Evolutionary conservation across 371 early-diverging fungal species (phyloP).

Genomic region (Mucor velutinosus): DNA sequence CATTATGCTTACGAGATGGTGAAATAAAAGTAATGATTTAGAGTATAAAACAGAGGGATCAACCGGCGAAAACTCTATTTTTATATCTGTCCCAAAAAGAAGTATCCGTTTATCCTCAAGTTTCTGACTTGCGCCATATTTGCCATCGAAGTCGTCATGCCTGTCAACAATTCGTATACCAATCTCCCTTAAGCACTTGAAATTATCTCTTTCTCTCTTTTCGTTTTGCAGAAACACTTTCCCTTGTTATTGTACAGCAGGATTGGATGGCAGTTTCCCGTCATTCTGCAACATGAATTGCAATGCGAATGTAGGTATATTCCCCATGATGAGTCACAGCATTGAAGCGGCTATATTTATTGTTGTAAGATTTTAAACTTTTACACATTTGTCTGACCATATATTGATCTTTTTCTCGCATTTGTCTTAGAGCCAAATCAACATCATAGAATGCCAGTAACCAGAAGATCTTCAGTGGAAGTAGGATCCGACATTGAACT

Average conservation of each 20-base stretch:
- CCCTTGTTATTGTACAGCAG: too few species aligned
- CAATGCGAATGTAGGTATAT: too few species aligned
- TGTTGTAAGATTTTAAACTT: too few species aligned
- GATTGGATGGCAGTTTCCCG: too few species aligned
- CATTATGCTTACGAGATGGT: too few species aligned
- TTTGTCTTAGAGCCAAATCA: not conserved
- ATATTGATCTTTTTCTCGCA: not conserved
- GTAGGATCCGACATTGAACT: not conserved
- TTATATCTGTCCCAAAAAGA: too few species aligned
- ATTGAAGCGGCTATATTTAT: too few species aligned
- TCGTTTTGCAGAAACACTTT: not conserved
- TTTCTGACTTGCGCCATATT: not conserved
- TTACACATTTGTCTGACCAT: not conserved
- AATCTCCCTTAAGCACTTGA: not conserved
- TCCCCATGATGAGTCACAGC: too few species aligned
- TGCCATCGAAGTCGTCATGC: not conserved
- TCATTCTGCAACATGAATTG: too few species aligned
- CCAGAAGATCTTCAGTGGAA: not conserved
- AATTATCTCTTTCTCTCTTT: not conserved
- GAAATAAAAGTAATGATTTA: too few species aligned
- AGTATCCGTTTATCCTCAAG: not conserved
- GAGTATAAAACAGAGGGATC: too few species aligned
- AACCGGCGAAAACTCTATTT: too few species aligned
- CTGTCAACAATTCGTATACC: not conserved
- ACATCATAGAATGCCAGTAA: not conserved